phyloP scores from a whole-genome alignment of 208 protist genomes.

The Acanthamoeba lenticulata region DNA sequence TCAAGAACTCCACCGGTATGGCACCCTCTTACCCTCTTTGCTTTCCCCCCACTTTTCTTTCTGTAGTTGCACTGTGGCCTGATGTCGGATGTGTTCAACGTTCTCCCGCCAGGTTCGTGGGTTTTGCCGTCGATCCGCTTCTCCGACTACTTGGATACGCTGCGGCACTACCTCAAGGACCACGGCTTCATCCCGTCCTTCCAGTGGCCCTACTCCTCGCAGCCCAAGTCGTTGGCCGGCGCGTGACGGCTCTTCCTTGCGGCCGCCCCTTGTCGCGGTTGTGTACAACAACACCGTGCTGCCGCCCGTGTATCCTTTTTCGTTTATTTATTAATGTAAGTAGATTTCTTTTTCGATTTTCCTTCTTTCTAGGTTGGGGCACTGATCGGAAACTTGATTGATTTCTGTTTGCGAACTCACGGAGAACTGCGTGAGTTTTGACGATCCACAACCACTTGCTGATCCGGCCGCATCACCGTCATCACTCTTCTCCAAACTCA shows the following conservation, averaged over 20 bases:
- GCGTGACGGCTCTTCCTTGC: neutral
- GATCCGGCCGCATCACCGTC: no score
- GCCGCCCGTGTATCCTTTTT: neutral
- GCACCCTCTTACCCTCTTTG: neutral
- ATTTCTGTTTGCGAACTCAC: no score
- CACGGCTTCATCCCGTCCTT: conserved; percentile 64
- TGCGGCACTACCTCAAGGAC: conserved; percentile 62
- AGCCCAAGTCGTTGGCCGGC: neutral
- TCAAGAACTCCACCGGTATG: conserved; percentile 27
- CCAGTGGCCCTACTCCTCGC: conserved; percentile 18
- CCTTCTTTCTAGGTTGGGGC: no score
- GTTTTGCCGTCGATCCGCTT: conserved; percentile 25
- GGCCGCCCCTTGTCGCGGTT: no score
- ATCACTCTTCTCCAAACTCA: no score
- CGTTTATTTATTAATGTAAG: neutral
- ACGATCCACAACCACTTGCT: no score
- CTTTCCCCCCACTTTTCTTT: neutral
- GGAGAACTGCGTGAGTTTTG: neutral
- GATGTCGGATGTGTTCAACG: neutral
- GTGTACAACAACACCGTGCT: neutral
- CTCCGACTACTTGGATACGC: conserved; percentile 57
- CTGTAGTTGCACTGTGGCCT: neutral
- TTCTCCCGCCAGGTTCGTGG: neutral
- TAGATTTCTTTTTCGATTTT: neutral
- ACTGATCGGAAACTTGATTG: no score